phyloP scores from a whole-genome alignment of 2,329 filamentous ascomycete species.

The Xylaria sp. region DNA sequence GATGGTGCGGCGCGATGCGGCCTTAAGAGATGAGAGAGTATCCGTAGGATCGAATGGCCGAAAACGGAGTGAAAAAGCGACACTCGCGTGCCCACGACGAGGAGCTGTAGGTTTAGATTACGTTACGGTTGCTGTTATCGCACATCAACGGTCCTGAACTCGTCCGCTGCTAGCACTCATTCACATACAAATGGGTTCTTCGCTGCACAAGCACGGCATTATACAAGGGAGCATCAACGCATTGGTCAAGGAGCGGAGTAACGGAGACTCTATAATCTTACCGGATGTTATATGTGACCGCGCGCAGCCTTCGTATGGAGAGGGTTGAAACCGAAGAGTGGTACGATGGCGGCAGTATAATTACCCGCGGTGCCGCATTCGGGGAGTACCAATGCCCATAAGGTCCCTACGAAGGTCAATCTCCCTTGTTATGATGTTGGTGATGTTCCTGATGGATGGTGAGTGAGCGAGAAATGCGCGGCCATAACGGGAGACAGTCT shows the following conservation, averaged over 20 bases:
- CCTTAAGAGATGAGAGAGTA: background rate
- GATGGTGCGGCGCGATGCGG: constrained; percentile 6
- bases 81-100: constrained; percentile 11
- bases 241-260: background rate
- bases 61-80: constrained; percentile 30
- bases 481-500: background rate
- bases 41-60: background rate
- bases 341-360: constrained; percentile 20
- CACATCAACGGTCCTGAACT: background rate
- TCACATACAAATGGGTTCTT: background rate
- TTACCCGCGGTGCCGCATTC: constrained; percentile 10
- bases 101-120: constrained; percentile 2
- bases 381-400: background rate
- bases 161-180: background rate
- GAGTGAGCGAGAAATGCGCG: background rate
- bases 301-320: background rate
- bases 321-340: background rate
- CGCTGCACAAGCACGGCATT: background rate
- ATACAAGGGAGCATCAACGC: background rate
- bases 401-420: background rate
- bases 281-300: background rate
- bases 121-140: constrained; percentile 2
- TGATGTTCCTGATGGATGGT: background rate
- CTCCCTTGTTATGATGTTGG: background rate
- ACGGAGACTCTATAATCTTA: background rate